phyloP scores from a whole-genome alignment of 495 filamentous ascomycete species.

The Trichoderma erinaceum region DNA sequence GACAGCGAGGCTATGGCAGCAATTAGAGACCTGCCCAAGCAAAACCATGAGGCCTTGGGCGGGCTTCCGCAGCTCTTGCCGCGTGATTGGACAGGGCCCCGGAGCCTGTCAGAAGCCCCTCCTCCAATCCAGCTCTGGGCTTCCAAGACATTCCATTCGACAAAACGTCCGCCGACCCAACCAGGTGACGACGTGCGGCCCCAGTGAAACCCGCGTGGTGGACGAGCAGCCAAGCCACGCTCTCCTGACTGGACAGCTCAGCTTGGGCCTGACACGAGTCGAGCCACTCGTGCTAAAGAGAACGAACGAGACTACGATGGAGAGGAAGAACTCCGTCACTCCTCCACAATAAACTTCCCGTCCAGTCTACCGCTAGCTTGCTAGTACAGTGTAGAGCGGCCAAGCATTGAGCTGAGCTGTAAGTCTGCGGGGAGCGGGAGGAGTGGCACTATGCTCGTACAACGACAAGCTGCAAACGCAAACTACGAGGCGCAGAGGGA shows the following conservation, averaged over 20 bases:
- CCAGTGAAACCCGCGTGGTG: not conserved
- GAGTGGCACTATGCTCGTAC: not conserved
- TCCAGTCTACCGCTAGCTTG: not conserved
- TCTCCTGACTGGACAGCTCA: constrained; percentile 1
- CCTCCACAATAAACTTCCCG: not conserved
- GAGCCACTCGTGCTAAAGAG: not conserved
- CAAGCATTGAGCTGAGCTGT: not conserved
- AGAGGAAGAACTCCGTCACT: not conserved
- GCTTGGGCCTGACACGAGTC: not conserved
- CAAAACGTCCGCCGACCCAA: not conserved
- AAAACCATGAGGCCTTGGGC: not conserved
- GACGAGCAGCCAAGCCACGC: constrained; percentile 1
- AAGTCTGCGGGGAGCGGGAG: not conserved
- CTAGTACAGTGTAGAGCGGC: not conserved
- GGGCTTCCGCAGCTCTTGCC: not conserved
- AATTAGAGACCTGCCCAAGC: not conserved
- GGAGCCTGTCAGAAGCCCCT: not conserved
- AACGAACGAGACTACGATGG: no score
- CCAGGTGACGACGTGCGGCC: constrained; percentile 8
- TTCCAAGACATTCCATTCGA: constrained; percentile 11
- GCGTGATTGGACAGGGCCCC: not conserved
- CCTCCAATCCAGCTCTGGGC: not conserved
- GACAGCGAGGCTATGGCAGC: constrained; percentile 5
- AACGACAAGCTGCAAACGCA: not conserved
- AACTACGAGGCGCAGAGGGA: not conserved